A percentile compares a stretch with the other conserved stretches of the same genome.
Conservation (phyloP, 2,329 filamentous ascomycete species). For the Cladophialophora psammophila region DNA sequence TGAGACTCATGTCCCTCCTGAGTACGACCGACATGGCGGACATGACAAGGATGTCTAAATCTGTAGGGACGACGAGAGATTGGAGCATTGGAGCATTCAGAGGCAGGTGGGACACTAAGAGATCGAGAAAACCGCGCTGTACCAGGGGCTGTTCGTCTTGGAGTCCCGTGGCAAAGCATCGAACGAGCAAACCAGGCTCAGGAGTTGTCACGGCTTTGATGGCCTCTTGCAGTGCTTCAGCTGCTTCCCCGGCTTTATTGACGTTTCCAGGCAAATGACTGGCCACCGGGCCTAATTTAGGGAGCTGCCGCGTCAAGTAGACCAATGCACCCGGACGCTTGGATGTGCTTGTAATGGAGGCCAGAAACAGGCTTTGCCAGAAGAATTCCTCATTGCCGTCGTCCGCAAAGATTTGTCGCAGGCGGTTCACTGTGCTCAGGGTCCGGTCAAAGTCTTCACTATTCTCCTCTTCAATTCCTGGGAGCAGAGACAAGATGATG, state of each 20-base stretch:
- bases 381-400: conserved; percentile 81
- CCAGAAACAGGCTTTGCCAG: conserved; percentile 97
- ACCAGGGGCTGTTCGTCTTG: conserved; percentile 87
- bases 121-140: conserved; percentile 90
- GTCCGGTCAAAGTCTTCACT: conserved; percentile 96
- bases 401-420: conserved; percentile 73
- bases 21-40: conserved; percentile 88
- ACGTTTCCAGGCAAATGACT: conserved; percentile 39
- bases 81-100: conserved; percentile 83
- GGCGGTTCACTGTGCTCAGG: conserved; percentile 75
- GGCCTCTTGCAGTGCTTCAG: conserved; percentile 56
- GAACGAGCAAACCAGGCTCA: conserved; percentile 86
- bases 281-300: conserved; percentile 66
- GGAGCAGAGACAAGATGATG: conserved; percentile 85
- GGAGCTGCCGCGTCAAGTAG: conserved; percentile 80
- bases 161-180: conserved; percentile 90
- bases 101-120: conserved; percentile 89
- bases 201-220: conserved; percentile 79
- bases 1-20: conserved; percentile 94
- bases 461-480: conserved; percentile 92
- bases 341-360: conserved; percentile 86
- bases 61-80: conserved; percentile 71
- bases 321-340: conserved; percentile 86
- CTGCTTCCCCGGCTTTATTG: conserved; percentile 44
- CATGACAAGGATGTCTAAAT: conserved; percentile 80